phyloP scores from a whole-genome alignment of 768 basidiomycete genomes.

The Tephrocybe sp. region DNA sequence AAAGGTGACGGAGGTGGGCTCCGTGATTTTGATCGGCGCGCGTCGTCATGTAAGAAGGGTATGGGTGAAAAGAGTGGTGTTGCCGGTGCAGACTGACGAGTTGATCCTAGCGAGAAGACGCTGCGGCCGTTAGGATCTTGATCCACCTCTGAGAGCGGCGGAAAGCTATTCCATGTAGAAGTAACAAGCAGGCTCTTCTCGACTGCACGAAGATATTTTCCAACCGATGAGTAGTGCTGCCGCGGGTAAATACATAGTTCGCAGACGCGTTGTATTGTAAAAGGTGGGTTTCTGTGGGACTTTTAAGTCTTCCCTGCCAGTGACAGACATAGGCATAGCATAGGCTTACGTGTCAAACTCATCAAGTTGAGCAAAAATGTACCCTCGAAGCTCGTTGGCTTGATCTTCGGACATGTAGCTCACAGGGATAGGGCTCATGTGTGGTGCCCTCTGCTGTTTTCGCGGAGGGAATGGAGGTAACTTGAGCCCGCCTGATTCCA shows the following conservation, averaged over 20 bases:
- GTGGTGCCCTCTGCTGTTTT: slow-evolving; percentile 41
- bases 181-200: slow-evolving; percentile 84
- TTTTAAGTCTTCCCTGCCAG: neutral
- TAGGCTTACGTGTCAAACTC: slow-evolving; percentile 74
- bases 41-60: slow-evolving; percentile 83
- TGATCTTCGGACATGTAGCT: slow-evolving; percentile 63
- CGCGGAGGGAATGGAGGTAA: slow-evolving; percentile 74
- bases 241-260: slow-evolving; percentile 74
- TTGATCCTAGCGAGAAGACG: slow-evolving; percentile 43
- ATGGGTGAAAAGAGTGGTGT: slow-evolving; percentile 89
- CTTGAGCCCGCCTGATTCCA: slow-evolving; percentile 60
- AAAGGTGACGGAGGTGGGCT: slow-evolving; percentile 81
- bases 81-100: slow-evolving; percentile 57
- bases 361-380: slow-evolving; percentile 65
- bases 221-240: slow-evolving; percentile 71
- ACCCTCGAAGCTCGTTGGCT: slow-evolving; percentile 53
- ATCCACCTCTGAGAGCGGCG: slow-evolving; percentile 43
- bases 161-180: slow-evolving; percentile 74
- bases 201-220: slow-evolving; percentile 87
- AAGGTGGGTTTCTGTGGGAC: slow-evolving; percentile 66
- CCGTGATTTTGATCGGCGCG: slow-evolving; percentile 74
- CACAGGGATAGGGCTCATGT: slow-evolving; percentile 54
- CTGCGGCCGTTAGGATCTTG: slow-evolving; percentile 36
- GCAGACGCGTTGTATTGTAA: slow-evolving; percentile 88
- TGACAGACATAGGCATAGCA: too few relatives aligned